phyloP scores from a whole-genome alignment of 208 protist species.

The Leishmania martiniquensis region DNA sequence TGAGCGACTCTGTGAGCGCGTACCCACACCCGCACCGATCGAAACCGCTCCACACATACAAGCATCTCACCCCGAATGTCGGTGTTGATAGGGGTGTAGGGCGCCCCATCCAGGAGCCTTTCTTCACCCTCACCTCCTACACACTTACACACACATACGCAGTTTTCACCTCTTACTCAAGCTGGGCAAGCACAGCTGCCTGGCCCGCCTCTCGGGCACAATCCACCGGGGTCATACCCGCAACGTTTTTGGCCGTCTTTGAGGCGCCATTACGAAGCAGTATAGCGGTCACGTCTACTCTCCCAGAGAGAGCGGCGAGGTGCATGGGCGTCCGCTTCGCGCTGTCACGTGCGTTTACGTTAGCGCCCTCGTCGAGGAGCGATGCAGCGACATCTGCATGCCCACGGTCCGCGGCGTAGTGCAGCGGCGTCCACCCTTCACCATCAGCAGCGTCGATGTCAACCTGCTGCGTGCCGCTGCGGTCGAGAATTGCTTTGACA shows the following conservation, averaged over 20 bases:
- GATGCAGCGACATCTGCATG: conserved; percentile 35
- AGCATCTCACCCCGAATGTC: neutral
- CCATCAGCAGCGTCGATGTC: conserved; percentile 68
- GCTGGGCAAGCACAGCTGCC: conserved; percentile 26
- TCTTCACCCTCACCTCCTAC: neutral
- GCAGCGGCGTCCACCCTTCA: conserved; percentile 87
- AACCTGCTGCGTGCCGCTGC: conserved; percentile 33
- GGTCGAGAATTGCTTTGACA: conserved; percentile 45
- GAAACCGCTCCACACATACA: neutral
- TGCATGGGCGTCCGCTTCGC: conserved; percentile 80
- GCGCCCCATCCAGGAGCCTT: neutral
- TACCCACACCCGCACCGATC: neutral
- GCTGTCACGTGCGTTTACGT: conserved; percentile 67
- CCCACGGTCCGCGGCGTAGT: conserved; percentile 87
- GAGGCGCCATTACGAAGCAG: conserved; percentile 58
- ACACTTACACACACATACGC: neutral
- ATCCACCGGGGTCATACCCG: conserved; percentile 55
- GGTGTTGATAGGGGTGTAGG: neutral
- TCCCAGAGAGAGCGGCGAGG: conserved; percentile 61
- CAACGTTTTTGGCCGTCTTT: conserved; percentile 62
- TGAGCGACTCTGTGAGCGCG: neutral
- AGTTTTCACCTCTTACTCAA: neutral
- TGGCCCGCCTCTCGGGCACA: conserved; percentile 52
- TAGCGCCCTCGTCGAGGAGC: conserved; percentile 72
- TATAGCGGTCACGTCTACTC: conserved; percentile 33